These are phyloP conservation scores for Gentiana straminea DNA, from an alignment of 257 asterid species.

Conservation along the genomic window DNA sequence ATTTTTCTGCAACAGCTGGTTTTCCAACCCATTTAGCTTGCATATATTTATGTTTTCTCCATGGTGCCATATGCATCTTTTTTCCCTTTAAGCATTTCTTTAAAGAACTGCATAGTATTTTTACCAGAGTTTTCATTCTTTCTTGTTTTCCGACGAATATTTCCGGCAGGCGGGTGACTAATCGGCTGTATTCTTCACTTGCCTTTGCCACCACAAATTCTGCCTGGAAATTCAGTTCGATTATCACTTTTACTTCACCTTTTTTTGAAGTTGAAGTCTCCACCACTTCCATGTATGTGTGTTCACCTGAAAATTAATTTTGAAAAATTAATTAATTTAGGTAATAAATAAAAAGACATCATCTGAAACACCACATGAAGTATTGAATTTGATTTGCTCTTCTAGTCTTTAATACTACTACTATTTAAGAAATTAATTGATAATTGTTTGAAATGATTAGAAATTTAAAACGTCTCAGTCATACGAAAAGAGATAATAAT, in stretches of 20 bases:
- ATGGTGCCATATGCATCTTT: conserved; percentile 36
- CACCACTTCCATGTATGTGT: conserved; percentile 25
- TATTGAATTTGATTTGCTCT: too few relatives aligned
- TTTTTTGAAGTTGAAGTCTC: conserved; percentile 5
- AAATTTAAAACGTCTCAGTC: too few relatives aligned
- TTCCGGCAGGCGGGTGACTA: conserved; percentile 21
- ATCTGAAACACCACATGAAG: too few relatives aligned
- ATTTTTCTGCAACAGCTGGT: conserved; percentile 9
- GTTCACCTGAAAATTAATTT: conserved; percentile 19
- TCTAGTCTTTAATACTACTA: too few relatives aligned
- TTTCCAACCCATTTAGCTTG: conserved; percentile 34
- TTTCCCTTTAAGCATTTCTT: conserved; percentile 29
- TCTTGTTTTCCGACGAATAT: conserved; percentile 29
- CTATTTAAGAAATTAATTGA: too few relatives aligned
- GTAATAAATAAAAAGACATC: background rate
- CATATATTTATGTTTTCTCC: conserved; percentile 41
- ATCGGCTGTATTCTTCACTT: conserved; percentile 14
- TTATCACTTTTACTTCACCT: conserved; percentile 20
- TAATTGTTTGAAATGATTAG: too few relatives aligned
- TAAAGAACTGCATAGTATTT: conserved; percentile 31
- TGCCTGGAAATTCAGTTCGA: conserved; percentile 27
- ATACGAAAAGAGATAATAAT: too few relatives aligned
- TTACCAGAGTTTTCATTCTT: conserved; percentile 16
- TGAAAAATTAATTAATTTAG: background rate
- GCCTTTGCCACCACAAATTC: conserved; percentile 26